Evolutionary conservation across 163 green algal genomes (phyloP).

Genomic region (Chlorella variabilis): DNA sequence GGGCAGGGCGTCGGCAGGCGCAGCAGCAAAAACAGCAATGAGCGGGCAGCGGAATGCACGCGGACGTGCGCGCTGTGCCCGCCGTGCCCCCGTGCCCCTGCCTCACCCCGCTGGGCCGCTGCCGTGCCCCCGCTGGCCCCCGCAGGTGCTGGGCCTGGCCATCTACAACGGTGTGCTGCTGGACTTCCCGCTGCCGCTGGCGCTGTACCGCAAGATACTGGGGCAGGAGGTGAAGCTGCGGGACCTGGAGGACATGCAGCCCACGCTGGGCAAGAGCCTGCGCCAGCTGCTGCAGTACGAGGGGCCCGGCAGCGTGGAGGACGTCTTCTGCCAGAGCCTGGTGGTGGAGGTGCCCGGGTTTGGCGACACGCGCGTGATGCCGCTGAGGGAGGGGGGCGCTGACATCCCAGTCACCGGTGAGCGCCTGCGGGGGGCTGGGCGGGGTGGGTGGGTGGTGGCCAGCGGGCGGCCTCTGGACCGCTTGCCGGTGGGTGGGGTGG

Average conservation of each 20-base stretch:
- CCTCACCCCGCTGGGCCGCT: background rate
- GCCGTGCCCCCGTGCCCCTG: no score
- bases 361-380: conserved; percentile 50
- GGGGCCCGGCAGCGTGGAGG: conserved; percentile 63
- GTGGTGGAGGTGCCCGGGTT: conserved; percentile 58
- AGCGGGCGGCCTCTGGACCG: background rate
- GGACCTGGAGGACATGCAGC: conserved; percentile 92
- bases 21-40: background rate
- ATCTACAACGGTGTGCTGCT: conserved; percentile 97
- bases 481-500: background rate
- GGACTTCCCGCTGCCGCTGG: conserved; percentile 89
- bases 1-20: no score
- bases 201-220: conserved; percentile 93
- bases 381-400: conserved; percentile 73
- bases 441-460: background rate
- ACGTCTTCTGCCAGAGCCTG: conserved; percentile 89
- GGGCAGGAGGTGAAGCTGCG: conserved; percentile 72
- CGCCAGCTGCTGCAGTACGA: conserved; percentile 59
- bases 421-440: no score
- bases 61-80: no score
- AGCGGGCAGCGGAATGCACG: background rate
- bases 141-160: conserved; percentile 83
- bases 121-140: background rate
- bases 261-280: conserved; percentile 63
- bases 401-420: conserved; percentile 74